These are phyloP conservation scores for Casaregolazyma suthepensis DNA, from an alignment of 1,139 yeast species.

Conservation along the genomic window DNA sequence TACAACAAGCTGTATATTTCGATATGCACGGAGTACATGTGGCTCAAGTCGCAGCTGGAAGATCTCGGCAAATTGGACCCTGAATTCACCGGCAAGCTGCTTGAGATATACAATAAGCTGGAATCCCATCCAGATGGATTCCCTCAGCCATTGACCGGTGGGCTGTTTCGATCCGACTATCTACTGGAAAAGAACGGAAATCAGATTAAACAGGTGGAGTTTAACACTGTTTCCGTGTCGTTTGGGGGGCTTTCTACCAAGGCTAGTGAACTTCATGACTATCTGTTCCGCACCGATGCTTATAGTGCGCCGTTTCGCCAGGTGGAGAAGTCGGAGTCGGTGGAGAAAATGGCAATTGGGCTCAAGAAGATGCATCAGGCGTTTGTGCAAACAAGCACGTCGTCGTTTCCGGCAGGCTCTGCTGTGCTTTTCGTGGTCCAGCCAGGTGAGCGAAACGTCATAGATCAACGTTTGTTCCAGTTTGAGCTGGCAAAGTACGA, in stretches of 20 bases:
- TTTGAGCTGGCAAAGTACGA: slow-evolving; percentile 54
- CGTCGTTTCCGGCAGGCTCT: slow-evolving; percentile 33
- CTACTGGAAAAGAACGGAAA: slow-evolving; percentile 41
- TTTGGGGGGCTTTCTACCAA: slow-evolving; percentile 86
- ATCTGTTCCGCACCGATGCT: slow-evolving; percentile 28
- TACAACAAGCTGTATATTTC: slow-evolving; percentile 63
- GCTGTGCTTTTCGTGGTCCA: slow-evolving; percentile 79
- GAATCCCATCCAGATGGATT: slow-evolving; percentile 36
- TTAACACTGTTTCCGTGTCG: slow-evolving; percentile 91
- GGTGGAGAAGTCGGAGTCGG: slow-evolving; percentile 64
- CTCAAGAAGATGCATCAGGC: slow-evolving; percentile 58
- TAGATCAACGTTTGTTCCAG: slow-evolving; percentile 85
- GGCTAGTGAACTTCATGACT: slow-evolving; percentile 70
- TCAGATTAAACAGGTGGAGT: slow-evolving; percentile 86
- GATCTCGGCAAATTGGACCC: slow-evolving; percentile 49
- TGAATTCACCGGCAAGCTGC: slow-evolving; percentile 74
- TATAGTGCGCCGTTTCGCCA: slow-evolving; percentile 27
- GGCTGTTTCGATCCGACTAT: slow-evolving; percentile 87
- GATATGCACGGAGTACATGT: slow-evolving; percentile 50
- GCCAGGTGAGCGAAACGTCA: slow-evolving; percentile 77
- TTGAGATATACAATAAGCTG: slow-evolving; percentile 36
- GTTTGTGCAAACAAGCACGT: slow-evolving; percentile 33
- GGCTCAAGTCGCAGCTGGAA: slow-evolving; percentile 55
- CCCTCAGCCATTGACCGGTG: slow-evolving; percentile 68
- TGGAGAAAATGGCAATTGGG: slow-evolving; percentile 58